These are phyloP conservation scores for Sindora glabra DNA, from an alignment of 306 rosid species.

Conservation along the genomic window DNA sequence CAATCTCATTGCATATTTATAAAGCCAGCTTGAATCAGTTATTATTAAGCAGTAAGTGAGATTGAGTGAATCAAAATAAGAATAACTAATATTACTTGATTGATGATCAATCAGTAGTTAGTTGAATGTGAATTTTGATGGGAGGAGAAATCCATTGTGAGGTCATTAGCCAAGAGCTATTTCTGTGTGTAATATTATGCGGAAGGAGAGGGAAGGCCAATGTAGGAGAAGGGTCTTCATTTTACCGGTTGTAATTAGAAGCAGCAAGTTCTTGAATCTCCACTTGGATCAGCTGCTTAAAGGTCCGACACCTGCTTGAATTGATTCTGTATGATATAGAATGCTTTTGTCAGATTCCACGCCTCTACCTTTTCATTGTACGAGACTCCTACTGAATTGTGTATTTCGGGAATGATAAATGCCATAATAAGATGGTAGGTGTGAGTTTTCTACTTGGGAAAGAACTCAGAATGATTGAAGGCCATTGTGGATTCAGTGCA, in stretches of 20 bases:
- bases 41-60: too few relatives aligned
- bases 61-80: too few relatives aligned
- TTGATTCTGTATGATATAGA: background rate
- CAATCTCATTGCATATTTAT: too few relatives aligned
- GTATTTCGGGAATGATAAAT: background rate
- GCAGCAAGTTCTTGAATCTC: constrained; percentile 6
- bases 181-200: background rate
- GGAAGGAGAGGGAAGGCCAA: background rate
- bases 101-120: too few relatives aligned
- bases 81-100: too few relatives aligned
- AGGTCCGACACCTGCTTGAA: background rate
- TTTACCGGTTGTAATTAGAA: background rate
- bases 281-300: background rate
- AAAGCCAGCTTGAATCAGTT: too few relatives aligned
- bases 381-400: too few relatives aligned
- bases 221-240: background rate
- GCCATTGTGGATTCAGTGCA: background rate
- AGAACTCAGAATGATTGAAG: background rate
- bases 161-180: background rate
- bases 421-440: background rate
- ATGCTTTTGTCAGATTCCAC: background rate
- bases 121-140: constrained; percentile 10
- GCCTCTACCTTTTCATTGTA: background rate
- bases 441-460: background rate
- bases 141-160: background rate